A percentile compares a stretch with the other conserved stretches of the same genome.
These are phyloP conservation scores for Penicillium antarcticum DNA, from an alignment of 495 filamentous ascomycete species.

Conservation along the genomic window DNA sequence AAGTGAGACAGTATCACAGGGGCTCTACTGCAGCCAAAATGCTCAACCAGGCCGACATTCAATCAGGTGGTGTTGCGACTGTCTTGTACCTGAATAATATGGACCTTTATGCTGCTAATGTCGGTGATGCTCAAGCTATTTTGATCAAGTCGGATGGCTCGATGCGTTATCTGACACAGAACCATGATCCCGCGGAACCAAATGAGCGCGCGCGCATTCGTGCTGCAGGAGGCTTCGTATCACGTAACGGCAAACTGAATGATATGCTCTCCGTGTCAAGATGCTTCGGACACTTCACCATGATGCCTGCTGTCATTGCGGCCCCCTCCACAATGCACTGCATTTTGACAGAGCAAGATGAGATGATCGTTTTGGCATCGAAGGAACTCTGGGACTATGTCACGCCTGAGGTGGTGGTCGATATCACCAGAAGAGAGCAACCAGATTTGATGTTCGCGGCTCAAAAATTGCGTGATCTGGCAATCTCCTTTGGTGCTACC, in stretches of 20 bases:
- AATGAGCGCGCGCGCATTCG: conserved; percentile 84
- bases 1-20: conserved; percentile 60
- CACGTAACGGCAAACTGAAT: conserved; percentile 88
- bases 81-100: conserved; percentile 84
- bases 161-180: conserved; percentile 75
- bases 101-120: conserved; percentile 91
- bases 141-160: conserved; percentile 84
- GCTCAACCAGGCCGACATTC: conserved; percentile 81
- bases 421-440: conserved; percentile 80
- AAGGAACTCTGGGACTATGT: conserved; percentile 94
- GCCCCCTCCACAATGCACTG: conserved; percentile 79
- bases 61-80: conserved; percentile 87
- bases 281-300: conserved; percentile 89
- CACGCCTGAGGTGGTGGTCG: conserved; percentile 82
- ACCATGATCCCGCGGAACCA: conserved; percentile 86
- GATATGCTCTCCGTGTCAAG: conserved; percentile 87
- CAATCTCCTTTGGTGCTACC: conserved; percentile 88
- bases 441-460: conserved; percentile 93
- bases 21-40: conserved; percentile 66
- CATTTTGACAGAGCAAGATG: conserved; percentile 82
- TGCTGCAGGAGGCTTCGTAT: conserved; percentile 92
- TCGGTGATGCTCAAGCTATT: conserved; percentile 92
- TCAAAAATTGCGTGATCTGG: conserved; percentile 90
- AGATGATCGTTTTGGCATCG: conserved; percentile 88
- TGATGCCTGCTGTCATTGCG: conserved; percentile 91